Conservation (phyloP, 2,329 filamentous ascomycete genomes). For the Ophiocordyceps camponoti-floridani region DNA sequence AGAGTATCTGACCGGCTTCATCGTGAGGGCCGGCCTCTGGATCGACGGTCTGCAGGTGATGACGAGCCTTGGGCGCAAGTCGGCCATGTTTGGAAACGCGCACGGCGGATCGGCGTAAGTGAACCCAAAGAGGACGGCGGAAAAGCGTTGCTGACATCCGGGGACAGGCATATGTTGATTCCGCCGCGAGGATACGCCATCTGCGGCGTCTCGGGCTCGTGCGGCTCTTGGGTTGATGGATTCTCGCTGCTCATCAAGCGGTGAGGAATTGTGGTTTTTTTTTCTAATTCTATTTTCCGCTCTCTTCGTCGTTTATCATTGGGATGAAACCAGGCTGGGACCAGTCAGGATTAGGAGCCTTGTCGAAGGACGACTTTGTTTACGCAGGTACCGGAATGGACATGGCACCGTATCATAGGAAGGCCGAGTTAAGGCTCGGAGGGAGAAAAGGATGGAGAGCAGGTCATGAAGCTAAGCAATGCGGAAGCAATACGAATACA, state of each 20-base stretch:
- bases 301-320: no score
- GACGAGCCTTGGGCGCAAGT: conserved; percentile 76
- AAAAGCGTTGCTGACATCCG: neutral
- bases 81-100: conserved; percentile 67
- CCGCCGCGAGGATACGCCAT: conserved; percentile 79
- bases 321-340: neutral
- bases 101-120: conserved; percentile 60
- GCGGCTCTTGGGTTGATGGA: conserved; percentile 65
- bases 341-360: neutral
- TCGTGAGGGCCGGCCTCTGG: conserved; percentile 61
- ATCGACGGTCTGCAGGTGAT: conserved; percentile 81
- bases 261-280: conserved; percentile 4
- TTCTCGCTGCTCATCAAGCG: conserved; percentile 55
- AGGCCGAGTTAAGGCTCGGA: neutral
- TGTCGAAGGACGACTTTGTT: neutral
- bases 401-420: neutral
- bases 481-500: neutral
- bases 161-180: conserved; percentile 60
- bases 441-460: neutral
- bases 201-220: conserved; percentile 72
- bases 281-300: neutral
- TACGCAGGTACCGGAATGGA: neutral
- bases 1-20: conserved; percentile 77
- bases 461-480: neutral
- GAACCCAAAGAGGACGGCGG: neutral